Base-by-base conservation (phyloP, 75 land plant genomes). In the Pseudotsuga menziesii region DNA sequence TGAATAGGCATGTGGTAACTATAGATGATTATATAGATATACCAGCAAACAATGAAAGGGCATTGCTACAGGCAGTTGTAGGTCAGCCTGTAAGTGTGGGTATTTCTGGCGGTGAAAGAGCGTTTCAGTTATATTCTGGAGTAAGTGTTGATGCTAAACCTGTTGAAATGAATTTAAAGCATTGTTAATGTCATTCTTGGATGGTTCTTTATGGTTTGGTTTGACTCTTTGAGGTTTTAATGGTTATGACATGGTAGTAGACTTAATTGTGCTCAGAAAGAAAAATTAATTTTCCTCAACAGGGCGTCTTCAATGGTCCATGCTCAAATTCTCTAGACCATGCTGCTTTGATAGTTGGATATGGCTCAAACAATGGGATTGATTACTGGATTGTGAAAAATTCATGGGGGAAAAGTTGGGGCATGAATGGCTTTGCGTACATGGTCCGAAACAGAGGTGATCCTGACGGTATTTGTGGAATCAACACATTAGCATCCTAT, bases 11-110 rank as follows among this genome's bases (percentile, higher is more conserved):
- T 59, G 86, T 87, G 63, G 97, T 94, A 16, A 90, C 91, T 3
- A 94, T 94, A 63, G 94, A 90, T 88, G 88, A 88, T 32, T 92
- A 92, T 61, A 55, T 39, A 26, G 95, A 92, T 79, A 75, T 94
- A 17, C 89, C 91, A 16, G 36, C 79, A 61, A 85, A 83, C 36
- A 78, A 90, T 57, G 95, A 94, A 77, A 59, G 82, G 48, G 77
- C 74, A 20, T 75, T 94, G 63, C 88, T 88, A 19, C 79, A 87
- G 79, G 95, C 92, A 23, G 95, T 94, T 25, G 93, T 88, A 35
- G 63, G 64, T 11, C 97, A 94, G 69, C 97, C 97, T 48, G 87
- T 92, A 4, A 92, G 97, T 77, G 97, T 92, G 7, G 97, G 94
- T 16, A 86, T 94, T 63, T 92, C 87, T 75, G 97, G 96, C 19